Conservation (phyloP, 257 asterid genomes). For the Lantana camara region DNA sequence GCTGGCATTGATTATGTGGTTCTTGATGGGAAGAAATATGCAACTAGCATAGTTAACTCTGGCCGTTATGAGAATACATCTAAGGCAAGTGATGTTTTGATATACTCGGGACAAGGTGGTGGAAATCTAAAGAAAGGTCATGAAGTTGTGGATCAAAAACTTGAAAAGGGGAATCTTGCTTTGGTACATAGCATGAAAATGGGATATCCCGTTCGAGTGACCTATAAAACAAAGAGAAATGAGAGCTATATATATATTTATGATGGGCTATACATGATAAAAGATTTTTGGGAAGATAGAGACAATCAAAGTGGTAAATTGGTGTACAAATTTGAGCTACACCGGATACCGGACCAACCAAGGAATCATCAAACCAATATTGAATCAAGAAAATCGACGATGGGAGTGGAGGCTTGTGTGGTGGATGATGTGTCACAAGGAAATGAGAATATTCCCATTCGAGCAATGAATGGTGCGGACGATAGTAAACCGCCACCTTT, state of each 20-base stretch:
- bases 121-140: slow-evolving; percentile 40
- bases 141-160: slow-evolving; percentile 63
- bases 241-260: slow-evolving; percentile 46
- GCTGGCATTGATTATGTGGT: slow-evolving; percentile 57
- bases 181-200: slow-evolving; percentile 49
- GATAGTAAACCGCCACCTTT: slow-evolving; percentile 48
- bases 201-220: slow-evolving; percentile 68
- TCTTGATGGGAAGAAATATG: slow-evolving; percentile 38
- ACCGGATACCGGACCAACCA: slow-evolving; percentile 55
- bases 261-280: slow-evolving; percentile 66
- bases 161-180: slow-evolving; percentile 70
- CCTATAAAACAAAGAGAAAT: slow-evolving; percentile 41
- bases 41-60: slow-evolving; percentile 71
- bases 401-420: slow-evolving; percentile 13
- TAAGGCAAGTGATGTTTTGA: slow-evolving; percentile 36
- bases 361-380: neutral
- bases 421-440: slow-evolving; percentile 58
- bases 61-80: slow-evolving; percentile 54
- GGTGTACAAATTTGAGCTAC: slow-evolving; percentile 67
- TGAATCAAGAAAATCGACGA: slow-evolving; percentile 2
- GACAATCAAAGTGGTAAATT: slow-evolving; percentile 41
- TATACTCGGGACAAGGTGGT: slow-evolving; percentile 84
- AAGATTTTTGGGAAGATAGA: slow-evolving; percentile 37
- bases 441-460: slow-evolving; percentile 50
- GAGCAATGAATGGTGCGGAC: slow-evolving; percentile 64